These are phyloP conservation scores for Xylaria polymorpha DNA, from an alignment of 2,329 filamentous ascomycete genomes.

Conservation along the genomic window DNA sequence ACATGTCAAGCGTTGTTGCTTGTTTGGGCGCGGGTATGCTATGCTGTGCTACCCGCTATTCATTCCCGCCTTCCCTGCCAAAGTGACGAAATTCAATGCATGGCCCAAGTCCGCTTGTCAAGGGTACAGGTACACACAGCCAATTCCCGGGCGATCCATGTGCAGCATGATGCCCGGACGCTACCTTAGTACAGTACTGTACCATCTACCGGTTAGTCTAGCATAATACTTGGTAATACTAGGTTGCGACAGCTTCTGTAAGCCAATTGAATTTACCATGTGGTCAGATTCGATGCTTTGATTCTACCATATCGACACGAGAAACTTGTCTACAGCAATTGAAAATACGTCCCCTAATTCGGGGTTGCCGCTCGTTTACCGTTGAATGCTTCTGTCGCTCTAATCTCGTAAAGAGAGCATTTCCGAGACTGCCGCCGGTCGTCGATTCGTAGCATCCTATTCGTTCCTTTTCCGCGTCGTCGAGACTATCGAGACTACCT, in stretches of 20 bases:
- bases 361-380: conserved; percentile 27
- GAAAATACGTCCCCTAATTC: conserved; percentile 1
- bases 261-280: conserved; percentile 13
- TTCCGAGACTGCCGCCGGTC: conserved; percentile 22
- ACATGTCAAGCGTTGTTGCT: too few species aligned
- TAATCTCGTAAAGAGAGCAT: neutral
- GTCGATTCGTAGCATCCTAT: neutral
- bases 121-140: neutral
- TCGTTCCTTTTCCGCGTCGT: conserved; percentile 4
- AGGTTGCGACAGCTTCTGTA: conserved; percentile 6
- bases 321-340: conserved; percentile 1
- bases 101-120: neutral
- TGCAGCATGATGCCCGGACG: neutral
- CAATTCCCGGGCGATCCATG: conserved; percentile 9
- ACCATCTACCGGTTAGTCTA: neutral
- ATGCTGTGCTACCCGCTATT: neutral
- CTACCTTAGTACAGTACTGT: neutral
- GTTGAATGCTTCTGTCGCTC: neutral
- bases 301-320: conserved; percentile 3
- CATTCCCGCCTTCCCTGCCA: neutral
- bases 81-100: conserved; percentile 21
- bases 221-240: neutral
- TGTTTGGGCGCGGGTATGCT: neutral
- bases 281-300: neutral
- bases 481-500: neutral